phyloP scores from a whole-genome alignment of 2,329 filamentous ascomycete genomes.

The Aspergillus puulaauensis region DNA sequence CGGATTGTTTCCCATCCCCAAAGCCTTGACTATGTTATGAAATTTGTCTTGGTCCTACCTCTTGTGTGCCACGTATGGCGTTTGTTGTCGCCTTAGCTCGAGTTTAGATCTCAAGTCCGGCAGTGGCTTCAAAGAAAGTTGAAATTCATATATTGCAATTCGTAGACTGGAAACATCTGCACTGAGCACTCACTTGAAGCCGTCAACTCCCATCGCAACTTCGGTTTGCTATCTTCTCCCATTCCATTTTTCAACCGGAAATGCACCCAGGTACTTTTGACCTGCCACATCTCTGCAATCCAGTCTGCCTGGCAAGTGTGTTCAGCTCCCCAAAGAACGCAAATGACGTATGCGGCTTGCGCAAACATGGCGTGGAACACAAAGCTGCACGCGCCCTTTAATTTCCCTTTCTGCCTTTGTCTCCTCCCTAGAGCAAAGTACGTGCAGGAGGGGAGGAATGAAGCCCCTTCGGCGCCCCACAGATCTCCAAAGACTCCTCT shows the following conservation, averaged over 20 bases:
- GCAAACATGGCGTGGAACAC: background rate
- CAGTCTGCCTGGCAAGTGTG: background rate
- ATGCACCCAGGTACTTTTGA: background rate
- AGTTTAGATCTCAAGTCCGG: slow-evolving; percentile 26
- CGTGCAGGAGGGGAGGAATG: too few species aligned
- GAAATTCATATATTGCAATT: slow-evolving; percentile 14
- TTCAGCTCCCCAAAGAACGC: slow-evolving; percentile 1
- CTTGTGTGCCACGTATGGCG: slow-evolving; percentile 22
- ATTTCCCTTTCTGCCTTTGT: background rate
- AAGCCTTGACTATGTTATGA: slow-evolving; percentile 20
- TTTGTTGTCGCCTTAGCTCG: slow-evolving; percentile 25
- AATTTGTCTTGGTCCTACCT: slow-evolving; percentile 19
- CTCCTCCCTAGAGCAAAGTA: background rate
- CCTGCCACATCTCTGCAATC: background rate
- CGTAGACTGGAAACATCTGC: background rate
- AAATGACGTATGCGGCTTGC: slow-evolving; percentile 23
- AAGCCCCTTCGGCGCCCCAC: too few species aligned
- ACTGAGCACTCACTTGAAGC: too few species aligned
- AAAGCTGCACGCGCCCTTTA: background rate
- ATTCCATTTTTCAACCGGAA: background rate
- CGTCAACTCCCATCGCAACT: too few species aligned
- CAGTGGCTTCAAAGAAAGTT: slow-evolving; percentile 24
- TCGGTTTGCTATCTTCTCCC: too few species aligned
- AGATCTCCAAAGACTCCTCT: too few species aligned
- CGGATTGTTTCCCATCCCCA: slow-evolving; percentile 14